Conservation (phyloP, 495 filamentous ascomycete genomes). For the Corynascus novoguineensis region DNA sequence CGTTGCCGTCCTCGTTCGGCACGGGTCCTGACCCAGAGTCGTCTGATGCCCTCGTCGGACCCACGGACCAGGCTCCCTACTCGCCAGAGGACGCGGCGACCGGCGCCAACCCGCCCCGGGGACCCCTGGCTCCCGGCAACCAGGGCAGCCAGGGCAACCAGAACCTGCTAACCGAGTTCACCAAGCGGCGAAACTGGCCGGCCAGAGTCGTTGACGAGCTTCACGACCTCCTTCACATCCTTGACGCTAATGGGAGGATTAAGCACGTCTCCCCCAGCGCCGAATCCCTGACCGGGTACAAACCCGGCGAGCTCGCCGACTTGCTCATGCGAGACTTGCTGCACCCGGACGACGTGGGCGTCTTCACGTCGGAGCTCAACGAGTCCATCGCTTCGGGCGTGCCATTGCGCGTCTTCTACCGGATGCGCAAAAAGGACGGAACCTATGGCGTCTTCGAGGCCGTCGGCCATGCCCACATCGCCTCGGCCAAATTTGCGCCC, state of each 20-base stretch:
- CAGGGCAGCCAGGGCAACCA: not conserved
- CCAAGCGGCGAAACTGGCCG: conserved; percentile 82
- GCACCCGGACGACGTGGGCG: conserved; percentile 78
- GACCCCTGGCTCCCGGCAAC: not conserved
- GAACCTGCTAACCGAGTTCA: conserved; percentile 67
- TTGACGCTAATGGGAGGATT: conserved; percentile 77
- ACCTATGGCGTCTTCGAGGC: conserved; percentile 78
- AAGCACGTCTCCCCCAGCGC: conserved; percentile 78
- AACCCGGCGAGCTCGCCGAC: conserved; percentile 61
- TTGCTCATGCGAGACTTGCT: conserved; percentile 72
- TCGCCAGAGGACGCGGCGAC: conserved; percentile 19
- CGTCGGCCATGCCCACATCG: conserved; percentile 85
- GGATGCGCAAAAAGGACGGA: conserved; percentile 71
- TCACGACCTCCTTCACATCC: conserved; percentile 80
- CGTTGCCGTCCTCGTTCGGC: conserved; percentile 17
- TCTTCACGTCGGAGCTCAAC: conserved; percentile 85
- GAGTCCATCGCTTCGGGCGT: conserved; percentile 81
- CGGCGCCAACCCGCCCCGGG: not conserved
- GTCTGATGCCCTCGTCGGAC: not conserved
- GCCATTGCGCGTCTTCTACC: conserved; percentile 80
- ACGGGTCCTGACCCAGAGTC: conserved; percentile 12
- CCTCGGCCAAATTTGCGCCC: conserved; percentile 58
- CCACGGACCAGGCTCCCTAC: conserved; percentile 11
- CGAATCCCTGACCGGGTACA: conserved; percentile 71
- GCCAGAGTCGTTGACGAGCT: conserved; percentile 85